Conservation (phyloP, 768 basidiomycete genomes). For the Postia placenta region DNA sequence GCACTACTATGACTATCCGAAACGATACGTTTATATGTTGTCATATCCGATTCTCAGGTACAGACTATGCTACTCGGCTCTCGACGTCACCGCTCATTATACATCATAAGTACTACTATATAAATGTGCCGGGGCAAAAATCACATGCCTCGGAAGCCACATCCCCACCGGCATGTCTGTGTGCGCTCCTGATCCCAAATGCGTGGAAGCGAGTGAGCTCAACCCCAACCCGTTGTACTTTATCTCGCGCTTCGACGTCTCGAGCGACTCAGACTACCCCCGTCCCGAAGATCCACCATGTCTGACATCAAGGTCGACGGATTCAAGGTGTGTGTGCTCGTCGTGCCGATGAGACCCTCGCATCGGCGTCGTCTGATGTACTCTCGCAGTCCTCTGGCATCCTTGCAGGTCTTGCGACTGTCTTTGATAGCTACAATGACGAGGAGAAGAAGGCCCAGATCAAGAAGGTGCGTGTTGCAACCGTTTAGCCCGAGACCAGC, state of each 20-base stretch:
- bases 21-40: too few species aligned
- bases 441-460: conserved; percentile 61
- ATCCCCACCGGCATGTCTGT: background rate
- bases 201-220: background rate
- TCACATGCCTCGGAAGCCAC: background rate
- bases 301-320: conserved; percentile 67
- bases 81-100: too few species aligned
- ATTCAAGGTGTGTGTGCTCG: conserved; percentile 53
- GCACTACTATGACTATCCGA: too few species aligned
- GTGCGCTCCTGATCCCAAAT: background rate
- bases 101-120: too few species aligned
- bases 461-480: conserved; percentile 53
- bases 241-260: too few species aligned
- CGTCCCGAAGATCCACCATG: conserved; percentile 31
- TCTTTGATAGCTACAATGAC: conserved; percentile 50
- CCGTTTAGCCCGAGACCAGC: too few species aligned
- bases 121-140: too few species aligned
- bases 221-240: background rate
- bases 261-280: background rate
- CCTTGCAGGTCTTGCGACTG: conserved; percentile 44
- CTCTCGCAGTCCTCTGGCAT: conserved; percentile 57
- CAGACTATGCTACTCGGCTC: too few species aligned
- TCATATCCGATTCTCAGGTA: too few species aligned
- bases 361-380: background rate
- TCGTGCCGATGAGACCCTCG: background rate